Percentiles rank a stretch among this genome's conserved stretches.
These are phyloP conservation scores for Gossypium stocksii DNA, from an alignment of 345 rosid genomes.

Conservation along the genomic window DNA sequence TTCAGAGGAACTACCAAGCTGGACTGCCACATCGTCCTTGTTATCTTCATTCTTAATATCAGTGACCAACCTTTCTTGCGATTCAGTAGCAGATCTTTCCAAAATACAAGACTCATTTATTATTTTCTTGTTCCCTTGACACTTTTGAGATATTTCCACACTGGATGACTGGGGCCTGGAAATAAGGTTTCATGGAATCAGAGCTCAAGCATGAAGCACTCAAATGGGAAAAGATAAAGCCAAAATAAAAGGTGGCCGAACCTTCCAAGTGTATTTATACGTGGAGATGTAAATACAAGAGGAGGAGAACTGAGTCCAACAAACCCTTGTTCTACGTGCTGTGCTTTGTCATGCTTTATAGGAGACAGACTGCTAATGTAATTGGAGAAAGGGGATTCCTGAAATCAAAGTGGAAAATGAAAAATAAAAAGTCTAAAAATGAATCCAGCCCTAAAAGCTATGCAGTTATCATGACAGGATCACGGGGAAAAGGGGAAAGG, in stretches of 20 bases:
- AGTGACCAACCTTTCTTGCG: slow-evolving; percentile 6
- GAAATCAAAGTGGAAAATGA: slow-evolving; percentile 21
- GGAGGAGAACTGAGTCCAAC: slow-evolving; percentile 45
- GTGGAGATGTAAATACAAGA: slow-evolving; percentile 45
- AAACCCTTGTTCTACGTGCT: slow-evolving; percentile 26
- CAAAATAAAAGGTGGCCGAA: slow-evolving; percentile 19
- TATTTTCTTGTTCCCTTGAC: slow-evolving; percentile 15
- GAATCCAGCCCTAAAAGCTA: not conserved
- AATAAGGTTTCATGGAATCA: slow-evolving; percentile 14
- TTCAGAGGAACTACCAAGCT: slow-evolving; percentile 31
- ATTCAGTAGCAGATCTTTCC: slow-evolving; percentile 17
- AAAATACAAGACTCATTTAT: slow-evolving; percentile 6
- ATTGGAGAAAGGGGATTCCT: slow-evolving; percentile 46
- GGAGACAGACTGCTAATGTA: slow-evolving; percentile 40
- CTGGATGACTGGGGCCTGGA: slow-evolving; percentile 30
- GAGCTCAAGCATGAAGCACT: not conserved
- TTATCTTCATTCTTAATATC: slow-evolving; percentile 16
- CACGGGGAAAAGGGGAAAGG: not conserved
- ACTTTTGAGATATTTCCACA: slow-evolving; percentile 14
- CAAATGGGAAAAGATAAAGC: not conserved
- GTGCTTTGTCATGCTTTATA: slow-evolving; percentile 29
- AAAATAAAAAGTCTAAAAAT: not conserved
- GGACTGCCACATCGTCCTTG: slow-evolving; percentile 18
- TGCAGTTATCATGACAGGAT: not conserved
- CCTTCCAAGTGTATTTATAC: slow-evolving; percentile 29